A percentile compares a stretch with the other conserved stretches of the same genome.
Evolutionary conservation across 495 filamentous ascomycete genomes (phyloP).

Genomic region (Stereocaulon alpinum): DNA sequence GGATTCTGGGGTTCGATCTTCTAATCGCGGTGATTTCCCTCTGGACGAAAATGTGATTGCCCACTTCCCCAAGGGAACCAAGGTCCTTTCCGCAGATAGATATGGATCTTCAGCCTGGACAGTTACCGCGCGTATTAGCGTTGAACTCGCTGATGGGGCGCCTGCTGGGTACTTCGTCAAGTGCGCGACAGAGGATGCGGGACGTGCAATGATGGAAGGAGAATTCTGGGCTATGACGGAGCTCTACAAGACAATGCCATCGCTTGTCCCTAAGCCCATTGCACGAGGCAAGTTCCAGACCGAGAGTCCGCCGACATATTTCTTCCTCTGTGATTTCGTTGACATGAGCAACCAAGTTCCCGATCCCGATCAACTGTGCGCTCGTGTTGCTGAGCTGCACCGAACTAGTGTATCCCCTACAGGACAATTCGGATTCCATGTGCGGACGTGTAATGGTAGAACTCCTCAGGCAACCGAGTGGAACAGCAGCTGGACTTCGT

Average conservation of each 20-base stretch:
- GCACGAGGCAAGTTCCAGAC: no score
- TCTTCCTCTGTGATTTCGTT: constrained; percentile 38
- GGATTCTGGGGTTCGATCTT: no score
- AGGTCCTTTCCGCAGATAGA: constrained; percentile 20
- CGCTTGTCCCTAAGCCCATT: no score
- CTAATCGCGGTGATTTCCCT: no score
- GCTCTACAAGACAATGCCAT: no score
- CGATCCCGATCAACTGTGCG: constrained; percentile 33
- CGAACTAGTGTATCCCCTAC: constrained; percentile 32
- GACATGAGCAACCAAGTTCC: constrained; percentile 33
- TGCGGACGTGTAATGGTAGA: constrained; percentile 37
- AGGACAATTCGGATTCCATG: constrained; percentile 45
- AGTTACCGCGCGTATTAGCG: constrained; percentile 27
- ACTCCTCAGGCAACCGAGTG: constrained; percentile 31
- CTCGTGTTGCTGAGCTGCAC: constrained; percentile 35
- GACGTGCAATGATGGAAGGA: no score
- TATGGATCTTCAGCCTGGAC: constrained; percentile 33
- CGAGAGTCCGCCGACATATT: no score
- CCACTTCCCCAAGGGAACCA: constrained; percentile 26
- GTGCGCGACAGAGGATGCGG: no score
- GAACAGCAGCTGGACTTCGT: constrained; percentile 37
- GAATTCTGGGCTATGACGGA: no score
- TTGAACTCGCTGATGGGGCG: constrained; percentile 24
- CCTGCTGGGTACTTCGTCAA: constrained; percentile 20
- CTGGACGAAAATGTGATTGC: no score